Evolutionary conservation across 2,329 filamentous ascomycete genomes (phyloP), one percentile per base, ranked within the genome.

Genomic region (Cladorrhinum sp.): DNA sequence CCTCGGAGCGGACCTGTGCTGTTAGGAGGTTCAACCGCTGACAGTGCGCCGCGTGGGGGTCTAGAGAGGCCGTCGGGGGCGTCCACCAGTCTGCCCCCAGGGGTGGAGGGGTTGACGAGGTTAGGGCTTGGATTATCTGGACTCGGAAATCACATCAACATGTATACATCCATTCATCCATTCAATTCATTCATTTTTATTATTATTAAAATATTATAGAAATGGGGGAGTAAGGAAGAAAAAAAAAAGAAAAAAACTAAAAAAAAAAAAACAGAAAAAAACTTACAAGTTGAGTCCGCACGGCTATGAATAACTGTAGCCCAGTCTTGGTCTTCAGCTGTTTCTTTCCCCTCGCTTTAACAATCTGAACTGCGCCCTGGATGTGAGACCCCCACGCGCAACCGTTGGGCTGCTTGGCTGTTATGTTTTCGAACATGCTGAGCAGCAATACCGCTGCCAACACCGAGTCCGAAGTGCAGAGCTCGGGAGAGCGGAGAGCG

Each of bases 351-450:
- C 85, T 79, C 9, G 80, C 78, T 69, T 82, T 84, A 57, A 85
- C 82, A 1, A 87, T 74, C 65, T 85, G 81, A 30, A 87, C 80
- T n/a, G 85, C 85, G 2, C 84, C 85, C 62, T 86, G 82, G n/a
- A 84, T 80, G 66, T 88, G 85, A 9, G 84, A 84, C 3, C 83
- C 83, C 85, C 85, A 88, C 1, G 84, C 83, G 59, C 81, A 74
- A 69, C 81, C 80, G 33, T 79, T 82, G 55, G 82, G 73, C 57
- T 82, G 79, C 61, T 79, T 81, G 12, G 82, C 80, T 0, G 80
- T 80, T 50, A 87, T 85, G 59, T 79, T 83, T 73, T 88, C 86
- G 62, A 85, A 88, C 21, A 87, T 74, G 0, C 84, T 82, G 24
- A 88, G 70, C 61, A 88, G 73, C 30, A 88, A 72, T 16, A 88